phyloP scores from a whole-genome alignment of 768 basidiomycete genomes.

The Tricholoma furcatifolium region DNA sequence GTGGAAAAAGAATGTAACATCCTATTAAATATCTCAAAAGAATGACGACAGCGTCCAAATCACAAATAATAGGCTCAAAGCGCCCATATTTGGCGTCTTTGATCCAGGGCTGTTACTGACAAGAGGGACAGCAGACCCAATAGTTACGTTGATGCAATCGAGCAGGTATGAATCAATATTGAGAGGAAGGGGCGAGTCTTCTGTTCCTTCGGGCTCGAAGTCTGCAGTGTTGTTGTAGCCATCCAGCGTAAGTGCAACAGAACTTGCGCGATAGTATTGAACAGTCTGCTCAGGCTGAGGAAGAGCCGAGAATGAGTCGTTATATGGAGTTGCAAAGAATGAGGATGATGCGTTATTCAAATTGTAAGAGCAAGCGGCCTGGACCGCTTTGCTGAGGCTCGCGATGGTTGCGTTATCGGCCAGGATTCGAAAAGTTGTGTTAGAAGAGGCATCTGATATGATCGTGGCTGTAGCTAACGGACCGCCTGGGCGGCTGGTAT shows the following conservation, averaged over 20 bases:
- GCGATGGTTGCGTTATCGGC: slow-evolving; percentile 43
- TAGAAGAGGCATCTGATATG: slow-evolving; percentile 24
- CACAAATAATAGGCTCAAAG: slow-evolving; percentile 22
- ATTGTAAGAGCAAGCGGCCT: slow-evolving; percentile 32
- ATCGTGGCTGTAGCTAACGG: slow-evolving; percentile 34
- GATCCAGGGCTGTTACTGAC: slow-evolving; percentile 1
- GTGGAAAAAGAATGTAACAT: no score
- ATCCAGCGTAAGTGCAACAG: slow-evolving; percentile 56
- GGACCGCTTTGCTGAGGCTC: slow-evolving; percentile 33
- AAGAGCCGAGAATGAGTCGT: no score
- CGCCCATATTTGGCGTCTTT: slow-evolving; percentile 16
- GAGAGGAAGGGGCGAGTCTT: slow-evolving; percentile 44
- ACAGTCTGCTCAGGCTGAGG: slow-evolving; percentile 30
- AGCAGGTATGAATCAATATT: slow-evolving; percentile 43
- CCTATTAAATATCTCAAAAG: no score
- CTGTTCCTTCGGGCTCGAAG: slow-evolving; percentile 26
- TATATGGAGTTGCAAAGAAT: neutral
- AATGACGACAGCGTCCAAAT: slow-evolving; percentile 13
- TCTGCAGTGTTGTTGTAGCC: slow-evolving; percentile 64
- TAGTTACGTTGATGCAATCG: slow-evolving; percentile 42
- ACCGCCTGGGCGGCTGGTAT: slow-evolving; percentile 52
- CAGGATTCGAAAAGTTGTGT: slow-evolving; percentile 38
- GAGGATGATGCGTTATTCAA: neutral
- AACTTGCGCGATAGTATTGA: slow-evolving; percentile 68
- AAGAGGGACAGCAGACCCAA: slow-evolving; percentile 2